These are phyloP conservation scores for Erysimum cheiri DNA, from an alignment of 441 rosid genomes.

Conservation along the genomic window DNA sequence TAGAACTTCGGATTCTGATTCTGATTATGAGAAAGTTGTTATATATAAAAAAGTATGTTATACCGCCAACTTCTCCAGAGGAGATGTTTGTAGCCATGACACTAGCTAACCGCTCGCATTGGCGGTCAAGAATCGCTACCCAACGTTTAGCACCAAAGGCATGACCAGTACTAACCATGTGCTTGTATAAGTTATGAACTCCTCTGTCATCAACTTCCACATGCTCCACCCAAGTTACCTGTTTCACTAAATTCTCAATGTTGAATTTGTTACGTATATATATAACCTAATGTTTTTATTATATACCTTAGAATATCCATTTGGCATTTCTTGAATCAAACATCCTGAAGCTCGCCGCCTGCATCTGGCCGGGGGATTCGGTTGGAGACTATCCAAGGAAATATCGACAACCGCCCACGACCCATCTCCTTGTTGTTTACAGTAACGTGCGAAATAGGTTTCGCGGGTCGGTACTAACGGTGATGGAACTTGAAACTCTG, in stretches of 20 bases:
- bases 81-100: constrained; percentile 46
- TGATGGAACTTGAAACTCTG: constrained; percentile 47
- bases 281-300: constrained; percentile 25
- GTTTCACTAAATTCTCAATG: constrained; percentile 1
- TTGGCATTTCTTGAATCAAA: constrained; percentile 46
- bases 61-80: constrained; percentile 42
- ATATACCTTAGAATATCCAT: constrained; percentile 46
- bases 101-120: constrained; percentile 44
- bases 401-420: constrained; percentile 47
- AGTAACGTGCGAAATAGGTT: constrained; percentile 44
- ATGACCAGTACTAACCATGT: constrained; percentile 42
- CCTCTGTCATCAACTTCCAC: constrained; percentile 48
- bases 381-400: constrained; percentile 53
- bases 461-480: constrained; percentile 44
- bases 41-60: background rate
- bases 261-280: background rate
- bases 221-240: constrained; percentile 51
- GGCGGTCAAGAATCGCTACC: constrained; percentile 44
- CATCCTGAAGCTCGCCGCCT: constrained; percentile 47
- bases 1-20: background rate
- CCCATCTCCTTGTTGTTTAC: constrained; percentile 44
- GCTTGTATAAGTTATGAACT: constrained; percentile 44
- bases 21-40: background rate
- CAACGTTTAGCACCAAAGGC: constrained; percentile 50
- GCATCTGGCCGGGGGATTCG: constrained; percentile 50